Conservation (phyloP, 495 filamentous ascomycete genomes). For the Copromyces sp. region DNA sequence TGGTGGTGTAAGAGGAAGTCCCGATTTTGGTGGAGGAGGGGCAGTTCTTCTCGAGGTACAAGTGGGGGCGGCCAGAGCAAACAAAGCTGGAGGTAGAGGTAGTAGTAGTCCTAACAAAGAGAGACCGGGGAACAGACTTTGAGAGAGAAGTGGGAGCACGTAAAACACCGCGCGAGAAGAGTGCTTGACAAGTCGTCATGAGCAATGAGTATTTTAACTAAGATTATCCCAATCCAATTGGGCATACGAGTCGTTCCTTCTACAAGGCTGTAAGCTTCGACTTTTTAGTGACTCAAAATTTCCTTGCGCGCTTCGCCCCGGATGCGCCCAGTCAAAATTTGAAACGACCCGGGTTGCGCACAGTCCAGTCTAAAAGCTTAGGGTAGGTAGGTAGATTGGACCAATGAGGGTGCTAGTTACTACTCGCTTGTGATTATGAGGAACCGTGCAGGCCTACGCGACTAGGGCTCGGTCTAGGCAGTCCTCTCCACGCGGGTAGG, state of each 20-base stretch:
- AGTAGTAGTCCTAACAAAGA: not conserved
- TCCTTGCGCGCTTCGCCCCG: not conserved
- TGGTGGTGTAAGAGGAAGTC: not conserved
- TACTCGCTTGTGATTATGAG: not conserved
- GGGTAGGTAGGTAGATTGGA: no score
- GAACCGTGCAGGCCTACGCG: not conserved
- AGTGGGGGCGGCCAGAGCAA: not conserved
- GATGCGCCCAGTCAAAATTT: not conserved
- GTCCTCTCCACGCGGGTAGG: not conserved
- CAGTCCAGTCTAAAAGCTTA: accelerated
- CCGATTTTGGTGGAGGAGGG: not conserved
- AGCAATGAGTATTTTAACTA: not conserved
- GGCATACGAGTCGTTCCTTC: not conserved
- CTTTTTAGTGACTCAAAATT: not conserved
- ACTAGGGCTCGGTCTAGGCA: not conserved
- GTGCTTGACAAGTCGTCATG: not conserved
- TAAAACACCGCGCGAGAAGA: not conserved
- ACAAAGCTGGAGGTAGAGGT: not conserved
- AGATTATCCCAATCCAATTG: not conserved
- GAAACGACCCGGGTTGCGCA: not conserved
- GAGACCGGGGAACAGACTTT: not conserved
- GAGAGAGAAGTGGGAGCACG: not conserved
- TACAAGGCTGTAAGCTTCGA: not conserved
- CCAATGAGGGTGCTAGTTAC: not conserved
- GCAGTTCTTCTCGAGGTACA: not conserved